Evolutionary conservation across 192 early-diverging fungal genomes (phyloP), one percentile per base, ranked within the genome.

Genomic region (Coemansia sp.): DNA sequence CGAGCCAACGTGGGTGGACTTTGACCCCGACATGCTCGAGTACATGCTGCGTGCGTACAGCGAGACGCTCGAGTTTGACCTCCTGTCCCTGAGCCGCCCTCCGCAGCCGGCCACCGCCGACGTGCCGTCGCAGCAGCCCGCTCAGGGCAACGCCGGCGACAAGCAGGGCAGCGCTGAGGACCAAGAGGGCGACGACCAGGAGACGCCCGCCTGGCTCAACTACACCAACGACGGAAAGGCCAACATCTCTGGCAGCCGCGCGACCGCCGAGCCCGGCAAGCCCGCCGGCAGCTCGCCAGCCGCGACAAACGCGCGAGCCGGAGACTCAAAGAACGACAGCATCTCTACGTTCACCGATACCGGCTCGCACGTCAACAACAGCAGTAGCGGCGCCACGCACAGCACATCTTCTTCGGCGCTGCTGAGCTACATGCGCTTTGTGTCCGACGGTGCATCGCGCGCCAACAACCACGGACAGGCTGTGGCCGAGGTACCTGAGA

Each of bases 351-450:
- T 80, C 50, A n/a, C 65, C 20, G 71, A 69, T 34, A 71, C 64
- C 32, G 64, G 75, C 30, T 73, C 69, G 28, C 66, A 71, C 23
- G 45, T 70, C 54, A 77, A 71, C 59, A 68, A 62, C 71, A 82
- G 74, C 71, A 69, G 72, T 55, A 61, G 69, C 5, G 66, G 64
- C n/a, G 67, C 67, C 19, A 75, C 67, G 5, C 77, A 69, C 57
- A 75, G 78, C 78, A 81, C 77, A n/a, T 68, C 72, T 13, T 80
- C 77, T 6, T 80, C 77, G 34, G 77, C 77, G 4, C 68, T 74
- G 59, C 72, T 80, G 24, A 80, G 74, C 77, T 80, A 80, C 65
- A 74, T 74, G 68, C 72, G 71, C 27, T 80, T 80, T 61, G 78
- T 73, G 14, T 57, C 75, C 22, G 60, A 65, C 22, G 55, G 46